These are phyloP conservation scores for Hypoxylon sp. DNA, from an alignment of 2,329 filamentous ascomycete species.

Conservation along the genomic window DNA sequence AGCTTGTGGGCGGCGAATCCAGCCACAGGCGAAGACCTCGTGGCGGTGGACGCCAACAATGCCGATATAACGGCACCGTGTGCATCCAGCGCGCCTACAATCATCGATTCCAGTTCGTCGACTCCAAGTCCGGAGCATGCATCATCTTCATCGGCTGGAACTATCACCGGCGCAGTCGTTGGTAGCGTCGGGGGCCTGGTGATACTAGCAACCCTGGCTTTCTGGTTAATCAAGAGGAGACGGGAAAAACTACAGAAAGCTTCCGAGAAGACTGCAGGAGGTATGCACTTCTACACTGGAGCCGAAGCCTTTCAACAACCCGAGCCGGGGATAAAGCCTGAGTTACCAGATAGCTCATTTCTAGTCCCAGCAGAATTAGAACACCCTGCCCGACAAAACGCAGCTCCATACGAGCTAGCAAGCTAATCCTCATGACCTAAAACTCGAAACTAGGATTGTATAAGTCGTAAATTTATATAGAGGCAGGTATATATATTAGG, in stretches of 20 bases:
- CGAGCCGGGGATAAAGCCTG: neutral
- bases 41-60: slow-evolving; percentile 19
- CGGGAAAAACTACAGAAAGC: neutral
- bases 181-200: neutral
- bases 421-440: neutral
- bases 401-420: neutral
- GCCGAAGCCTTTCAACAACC: neutral
- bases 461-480: neutral
- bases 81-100: neutral
- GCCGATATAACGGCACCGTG: slow-evolving; percentile 11
- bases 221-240: slow-evolving; percentile 1
- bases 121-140: neutral
- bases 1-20: slow-evolving; percentile 46
- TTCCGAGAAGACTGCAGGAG: neutral
- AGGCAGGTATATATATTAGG: neutral
- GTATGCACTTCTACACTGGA: neutral
- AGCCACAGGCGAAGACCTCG: slow-evolving; percentile 22
- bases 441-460: too few relatives aligned
- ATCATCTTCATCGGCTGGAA: neutral
- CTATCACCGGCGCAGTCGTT: slow-evolving; percentile 5
- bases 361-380: slow-evolving; percentile 6
- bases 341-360: neutral
- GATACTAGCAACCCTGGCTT: neutral
- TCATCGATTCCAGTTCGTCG: neutral
- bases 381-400: neutral